Evolutionary conservation across 139 green algal species (phyloP), one percentile per base, ranked within the genome.

Genomic region (Chlorella sp.): DNA sequence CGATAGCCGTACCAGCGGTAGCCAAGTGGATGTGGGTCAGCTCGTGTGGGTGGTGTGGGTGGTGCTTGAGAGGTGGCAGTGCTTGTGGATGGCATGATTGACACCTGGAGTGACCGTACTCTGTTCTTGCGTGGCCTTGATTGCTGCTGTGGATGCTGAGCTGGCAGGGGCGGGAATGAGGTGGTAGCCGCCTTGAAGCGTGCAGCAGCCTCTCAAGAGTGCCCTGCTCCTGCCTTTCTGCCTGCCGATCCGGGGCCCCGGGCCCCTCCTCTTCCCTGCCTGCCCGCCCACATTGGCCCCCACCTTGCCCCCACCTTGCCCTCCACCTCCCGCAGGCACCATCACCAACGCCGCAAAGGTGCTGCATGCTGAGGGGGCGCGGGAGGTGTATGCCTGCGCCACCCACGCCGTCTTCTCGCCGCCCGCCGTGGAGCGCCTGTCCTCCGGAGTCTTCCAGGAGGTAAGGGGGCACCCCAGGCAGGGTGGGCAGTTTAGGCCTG

Each of bases 61-160:
- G 48, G 48, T 5, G 48, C 48, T n/a, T n/a, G n/a, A 57, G 99
- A 99, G 96, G 97, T 99, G 81, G 97, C 97, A 0, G 97, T 99
- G 84, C 96, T 99, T 91, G 97, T 99, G 86, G 98, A 99, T 91
- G 98, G 99, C 96, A 99, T 99, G 98, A 99, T 99, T 81, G 98
- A 99, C 95, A 99, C 97, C 0, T 97, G 91, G 9, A 88, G 86
- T 92, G 88, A 36, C 48, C 7, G 9, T 57, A 9, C 48, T 57
- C 9, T 16, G 7, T 57, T 57, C 48, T 9, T 57, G 48, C 48
- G 48, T 16, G 48, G 48, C 48, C 48, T 57, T 57, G 48, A 57
- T 5, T 57, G 9, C 48, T 9, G 48, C 9, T 57, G 9, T 57
- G 48, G 48, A 9, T n/a, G 48, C 48, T 57, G 48, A 57, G 48